These are phyloP conservation scores for Asparagopsis taxiformis DNA, from an alignment of 31 red algal genomes.

Conservation along the genomic window DNA sequence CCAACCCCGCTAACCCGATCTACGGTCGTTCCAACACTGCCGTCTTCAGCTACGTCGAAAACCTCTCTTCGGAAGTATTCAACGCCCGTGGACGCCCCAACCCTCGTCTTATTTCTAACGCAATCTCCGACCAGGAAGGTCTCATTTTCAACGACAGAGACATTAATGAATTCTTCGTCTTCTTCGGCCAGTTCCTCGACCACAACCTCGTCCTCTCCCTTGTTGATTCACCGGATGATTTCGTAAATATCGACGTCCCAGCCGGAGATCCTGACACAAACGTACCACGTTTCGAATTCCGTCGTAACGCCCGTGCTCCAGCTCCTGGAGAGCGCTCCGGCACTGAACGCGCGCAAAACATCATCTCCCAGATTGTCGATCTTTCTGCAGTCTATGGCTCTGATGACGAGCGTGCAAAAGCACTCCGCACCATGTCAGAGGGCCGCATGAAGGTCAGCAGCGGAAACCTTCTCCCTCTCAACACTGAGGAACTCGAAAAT, in stretches of 20 bases:
- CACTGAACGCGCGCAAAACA: constrained; percentile 23
- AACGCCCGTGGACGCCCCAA: not conserved
- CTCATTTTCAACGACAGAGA: constrained; percentile 22
- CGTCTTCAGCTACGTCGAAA: not conserved
- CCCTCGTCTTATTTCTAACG: constrained; percentile 29
- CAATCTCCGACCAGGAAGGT: constrained; percentile 6
- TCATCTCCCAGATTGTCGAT: constrained; percentile 37
- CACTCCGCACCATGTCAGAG: constrained; percentile 3
- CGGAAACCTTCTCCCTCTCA: constrained; percentile 48
- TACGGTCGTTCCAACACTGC: not conserved
- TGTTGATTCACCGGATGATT: not conserved
- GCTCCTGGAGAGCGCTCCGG: not conserved
- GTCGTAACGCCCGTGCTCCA: not conserved
- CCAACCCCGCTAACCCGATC: not conserved
- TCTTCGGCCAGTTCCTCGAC: constrained; percentile 53
- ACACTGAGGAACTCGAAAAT: constrained; percentile 30
- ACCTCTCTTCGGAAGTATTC: not conserved
- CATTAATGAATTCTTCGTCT: constrained; percentile 26
- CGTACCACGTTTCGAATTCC: constrained; percentile 3
- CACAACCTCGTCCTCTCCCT: constrained; percentile 28
- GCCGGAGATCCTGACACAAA: constrained; percentile 8
- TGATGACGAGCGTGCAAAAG: constrained; percentile 10
- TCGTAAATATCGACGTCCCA: constrained; percentile 12
- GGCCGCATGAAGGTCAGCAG: constrained; percentile 14
- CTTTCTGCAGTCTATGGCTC: constrained; percentile 52